These are phyloP conservation scores for Rhytidiadelphus loreus DNA, from an alignment of 225 moss, liverwort and hornwort genomes.

Conservation along the genomic window DNA sequence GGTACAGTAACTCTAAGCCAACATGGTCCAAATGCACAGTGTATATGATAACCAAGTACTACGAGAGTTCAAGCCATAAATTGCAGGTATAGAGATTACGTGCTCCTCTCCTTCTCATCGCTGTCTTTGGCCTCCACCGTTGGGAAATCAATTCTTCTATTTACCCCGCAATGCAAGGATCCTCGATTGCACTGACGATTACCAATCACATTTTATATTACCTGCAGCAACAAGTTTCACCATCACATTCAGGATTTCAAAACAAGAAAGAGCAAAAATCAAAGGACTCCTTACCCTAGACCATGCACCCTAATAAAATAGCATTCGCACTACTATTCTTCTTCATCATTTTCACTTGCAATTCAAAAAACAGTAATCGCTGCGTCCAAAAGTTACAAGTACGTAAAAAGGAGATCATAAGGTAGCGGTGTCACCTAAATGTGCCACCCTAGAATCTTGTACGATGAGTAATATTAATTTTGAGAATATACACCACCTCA, in stretches of 20 bases:
- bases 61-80: neutral
- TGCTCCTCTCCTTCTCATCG: conserved; percentile 26
- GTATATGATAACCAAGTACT: neutral
- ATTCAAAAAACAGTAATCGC: neutral
- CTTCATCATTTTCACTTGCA: neutral
- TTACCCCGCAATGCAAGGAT: neutral
- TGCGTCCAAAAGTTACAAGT: neutral
- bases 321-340: neutral
- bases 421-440: neutral
- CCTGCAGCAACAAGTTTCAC: neutral
- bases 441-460: neutral
- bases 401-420: neutral
- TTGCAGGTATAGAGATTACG: conserved; percentile 9
- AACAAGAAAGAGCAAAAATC: neutral
- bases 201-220: neutral
- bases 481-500: neutral
- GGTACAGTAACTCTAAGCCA: neutral
- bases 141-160: neutral
- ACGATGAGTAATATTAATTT: neutral
- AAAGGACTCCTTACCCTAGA: neutral
- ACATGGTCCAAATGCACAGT: neutral
- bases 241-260: neutral
- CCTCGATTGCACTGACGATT: neutral
- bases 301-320: neutral
- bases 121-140: neutral